These are phyloP conservation scores for Turritis glabra DNA, from an alignment of 345 rosid species.

Conservation along the genomic window DNA sequence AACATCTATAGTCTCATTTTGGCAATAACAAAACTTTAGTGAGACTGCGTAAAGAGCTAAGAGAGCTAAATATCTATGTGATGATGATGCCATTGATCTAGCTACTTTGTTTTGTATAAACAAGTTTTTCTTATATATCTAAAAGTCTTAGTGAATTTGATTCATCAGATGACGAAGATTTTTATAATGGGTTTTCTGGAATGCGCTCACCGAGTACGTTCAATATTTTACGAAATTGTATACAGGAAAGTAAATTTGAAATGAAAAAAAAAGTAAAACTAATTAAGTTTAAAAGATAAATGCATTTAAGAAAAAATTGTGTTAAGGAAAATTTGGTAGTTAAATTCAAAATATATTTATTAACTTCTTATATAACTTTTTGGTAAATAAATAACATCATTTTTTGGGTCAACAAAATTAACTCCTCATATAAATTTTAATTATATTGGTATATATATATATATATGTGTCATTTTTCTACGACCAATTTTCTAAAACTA, in stretches of 20 bases:
- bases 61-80: background rate
- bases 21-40: conserved; percentile 19
- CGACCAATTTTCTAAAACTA: no score
- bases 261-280: no score
- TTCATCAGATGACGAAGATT: background rate
- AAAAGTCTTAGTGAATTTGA: background rate
- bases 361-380: background rate
- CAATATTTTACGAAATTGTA: background rate
- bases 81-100: conserved; percentile 25
- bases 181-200: background rate
- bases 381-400: background rate
- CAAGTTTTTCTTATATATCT: background rate
- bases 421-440: background rate
- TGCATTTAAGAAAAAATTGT: background rate
- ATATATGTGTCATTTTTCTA: no score
- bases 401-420: background rate
- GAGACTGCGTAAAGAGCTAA: conserved; percentile 8
- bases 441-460: background rate
- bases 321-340: background rate
- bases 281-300: background rate
- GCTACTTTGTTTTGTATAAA: background rate
- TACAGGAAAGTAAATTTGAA: background rate
- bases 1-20: background rate
- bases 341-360: background rate
- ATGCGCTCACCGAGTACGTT: background rate